phyloP scores from a whole-genome alignment of 2,329 filamentous ascomycete species.

The Daldinia sp. region DNA sequence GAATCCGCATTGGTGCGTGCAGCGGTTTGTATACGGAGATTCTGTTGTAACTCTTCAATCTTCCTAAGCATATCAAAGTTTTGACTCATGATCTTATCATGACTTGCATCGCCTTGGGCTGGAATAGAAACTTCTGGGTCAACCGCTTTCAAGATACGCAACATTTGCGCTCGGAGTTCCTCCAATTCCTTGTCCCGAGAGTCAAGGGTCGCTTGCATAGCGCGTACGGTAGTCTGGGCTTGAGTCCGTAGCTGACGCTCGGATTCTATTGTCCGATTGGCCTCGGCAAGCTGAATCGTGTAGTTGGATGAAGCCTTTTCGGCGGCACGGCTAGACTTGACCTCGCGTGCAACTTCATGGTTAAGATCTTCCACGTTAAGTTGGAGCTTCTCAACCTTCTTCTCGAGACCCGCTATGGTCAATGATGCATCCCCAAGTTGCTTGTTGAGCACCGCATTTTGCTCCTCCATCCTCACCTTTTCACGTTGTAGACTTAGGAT shows the following conservation, averaged over 20 bases:
- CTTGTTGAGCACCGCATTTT: constrained; percentile 79
- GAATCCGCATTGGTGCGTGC: constrained; percentile 82
- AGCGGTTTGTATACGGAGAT: constrained; percentile 82
- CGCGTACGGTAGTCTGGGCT: constrained; percentile 83
- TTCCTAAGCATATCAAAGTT: constrained; percentile 87
- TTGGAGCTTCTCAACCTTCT: constrained; percentile 91
- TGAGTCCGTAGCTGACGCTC: constrained; percentile 86
- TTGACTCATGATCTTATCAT: constrained; percentile 74
- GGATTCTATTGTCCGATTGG: constrained; percentile 87
- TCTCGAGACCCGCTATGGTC: constrained; percentile 83
- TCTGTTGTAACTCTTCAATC: constrained; percentile 87
- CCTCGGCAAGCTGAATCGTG: constrained; percentile 85
- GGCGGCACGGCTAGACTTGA: constrained; percentile 86
- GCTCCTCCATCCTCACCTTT: constrained; percentile 83
- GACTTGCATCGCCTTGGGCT: constrained; percentile 64
- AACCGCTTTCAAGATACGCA: constrained; percentile 85
- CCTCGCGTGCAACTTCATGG: constrained; percentile 88
- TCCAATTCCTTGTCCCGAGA: constrained; percentile 81
- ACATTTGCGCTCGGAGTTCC: constrained; percentile 80
- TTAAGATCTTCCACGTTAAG: constrained; percentile 90
- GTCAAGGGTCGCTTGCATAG: constrained; percentile 81
- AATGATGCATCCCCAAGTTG: constrained; percentile 88
- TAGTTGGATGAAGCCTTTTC: constrained; percentile 86
- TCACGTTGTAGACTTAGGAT: constrained; percentile 80
- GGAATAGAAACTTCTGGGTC: constrained; percentile 75